phyloP scores from a whole-genome alignment of 2,329 filamentous ascomycete species.

The Colletotrichum lentis region DNA sequence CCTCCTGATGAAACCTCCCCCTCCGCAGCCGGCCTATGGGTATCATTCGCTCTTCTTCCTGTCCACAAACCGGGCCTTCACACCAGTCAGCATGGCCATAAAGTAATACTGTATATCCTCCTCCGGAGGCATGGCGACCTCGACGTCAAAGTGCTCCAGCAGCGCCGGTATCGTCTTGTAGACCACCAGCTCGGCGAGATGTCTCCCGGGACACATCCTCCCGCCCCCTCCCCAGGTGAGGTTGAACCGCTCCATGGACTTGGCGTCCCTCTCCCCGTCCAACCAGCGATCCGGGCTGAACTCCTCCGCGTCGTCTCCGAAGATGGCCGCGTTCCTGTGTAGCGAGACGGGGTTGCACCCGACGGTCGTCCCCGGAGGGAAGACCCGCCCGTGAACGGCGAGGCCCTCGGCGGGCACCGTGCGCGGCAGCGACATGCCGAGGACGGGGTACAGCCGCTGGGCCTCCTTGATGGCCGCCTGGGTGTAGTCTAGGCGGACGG shows the following conservation, averaged over 20 bases:
- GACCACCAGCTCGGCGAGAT: constrained; percentile 61
- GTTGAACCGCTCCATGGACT: constrained; percentile 57
- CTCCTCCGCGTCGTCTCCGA: constrained; percentile 54
- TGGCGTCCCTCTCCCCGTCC: constrained; percentile 41
- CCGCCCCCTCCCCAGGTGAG: constrained; percentile 62
- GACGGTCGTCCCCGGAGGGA: constrained; percentile 58
- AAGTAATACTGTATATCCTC: constrained; percentile 57
- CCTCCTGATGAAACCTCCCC: background rate
- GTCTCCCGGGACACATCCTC: constrained; percentile 59
- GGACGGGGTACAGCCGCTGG: constrained; percentile 60
- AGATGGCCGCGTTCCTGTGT: constrained; percentile 60
- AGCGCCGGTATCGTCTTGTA: constrained; percentile 54
- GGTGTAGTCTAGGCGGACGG: constrained; percentile 46
- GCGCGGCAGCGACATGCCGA: constrained; percentile 61
- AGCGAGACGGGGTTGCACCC: constrained; percentile 61
- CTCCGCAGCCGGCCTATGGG: no score
- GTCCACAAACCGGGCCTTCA: constrained; percentile 51
- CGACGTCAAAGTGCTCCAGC: constrained; percentile 55
- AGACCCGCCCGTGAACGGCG: constrained; percentile 49
- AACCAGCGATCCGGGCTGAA: constrained; percentile 62
- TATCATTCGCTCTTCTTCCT: constrained; percentile 5
- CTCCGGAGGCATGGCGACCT: constrained; percentile 51
- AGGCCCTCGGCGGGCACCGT: constrained; percentile 52
- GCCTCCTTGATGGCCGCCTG: constrained; percentile 60
- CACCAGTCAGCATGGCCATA: constrained; percentile 60